Evolutionary conservation across 208 protist genomes (phyloP).

Genomic region (Trypanosoma congolense): DNA sequence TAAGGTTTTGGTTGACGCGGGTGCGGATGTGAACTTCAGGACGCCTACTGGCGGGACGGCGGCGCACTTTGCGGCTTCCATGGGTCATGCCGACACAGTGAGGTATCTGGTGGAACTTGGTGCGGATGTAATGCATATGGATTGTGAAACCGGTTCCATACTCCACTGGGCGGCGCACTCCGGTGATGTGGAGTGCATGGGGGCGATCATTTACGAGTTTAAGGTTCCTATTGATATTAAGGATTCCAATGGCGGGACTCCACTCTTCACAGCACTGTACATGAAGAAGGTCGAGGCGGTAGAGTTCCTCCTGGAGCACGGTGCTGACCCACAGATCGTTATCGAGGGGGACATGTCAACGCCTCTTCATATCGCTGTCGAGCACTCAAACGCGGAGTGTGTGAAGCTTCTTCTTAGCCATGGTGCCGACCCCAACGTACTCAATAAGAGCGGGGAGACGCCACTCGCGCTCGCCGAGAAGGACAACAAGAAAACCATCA

Average conservation of each 20-base stretch:
- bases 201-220: conserved; percentile 75
- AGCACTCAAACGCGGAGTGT: conserved; percentile 65
- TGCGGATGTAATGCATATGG: conserved; percentile 35
- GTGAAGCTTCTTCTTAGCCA: conserved; percentile 61
- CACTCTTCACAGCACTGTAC: conserved; percentile 82
- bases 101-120: conserved; percentile 59
- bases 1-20: conserved; percentile 48
- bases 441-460: conserved; percentile 61
- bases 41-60: conserved; percentile 58
- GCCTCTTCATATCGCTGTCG: conserved; percentile 82
- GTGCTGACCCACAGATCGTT: conserved; percentile 47
- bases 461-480: conserved; percentile 54
- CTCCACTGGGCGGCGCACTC: conserved; percentile 88
- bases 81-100: conserved; percentile 69
- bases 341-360: conserved; percentile 70
- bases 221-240: conserved; percentile 60
- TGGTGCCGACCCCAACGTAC: conserved; percentile 54
- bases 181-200: conserved; percentile 63
- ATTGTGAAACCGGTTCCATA: conserved; percentile 63
- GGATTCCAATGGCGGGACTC: conserved; percentile 78
- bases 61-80: conserved; percentile 74
- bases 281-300: conserved; percentile 72
- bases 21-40: conserved; percentile 63
- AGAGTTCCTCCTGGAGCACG: conserved; percentile 86
- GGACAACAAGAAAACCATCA: conserved; percentile 26